Base-by-base conservation (phyloP, 140 eudicot species). In the Anethum foeniculum region DNA sequence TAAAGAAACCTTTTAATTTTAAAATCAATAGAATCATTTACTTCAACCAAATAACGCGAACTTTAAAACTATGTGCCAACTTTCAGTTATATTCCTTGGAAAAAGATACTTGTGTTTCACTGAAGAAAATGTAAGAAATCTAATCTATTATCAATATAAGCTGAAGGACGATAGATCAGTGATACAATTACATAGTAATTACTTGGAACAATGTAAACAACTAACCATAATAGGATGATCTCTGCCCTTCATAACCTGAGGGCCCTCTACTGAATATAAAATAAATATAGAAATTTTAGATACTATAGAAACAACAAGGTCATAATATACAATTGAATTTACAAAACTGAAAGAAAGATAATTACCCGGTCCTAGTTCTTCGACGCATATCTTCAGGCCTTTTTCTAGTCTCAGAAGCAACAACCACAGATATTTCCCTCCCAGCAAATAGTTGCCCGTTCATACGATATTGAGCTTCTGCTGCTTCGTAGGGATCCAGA, bases 331-430 rank as follows among this genome's bases (percentile, higher is more conserved):
- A 77, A 36, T 7, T 21, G 13, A 21, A 43, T 75, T 27, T 5
- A 46, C 12, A 14, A 75, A 25, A 48, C 44, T 16, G 10, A 16
- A 75, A 80, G 77, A 15, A 75, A 23, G 2, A 36, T 25, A 39
- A 62, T 72, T 87, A 91, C 96, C 96, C 80, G 38, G 77, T 82
- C 79, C 93, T 85, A 56, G 90, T 82, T 81, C 87, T 89, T 75
- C 93, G 80, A 64, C 93, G 93, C 96, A 91, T 91, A 32, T 91
- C 96, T 58, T 89, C 93, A 2, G 96, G 93, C 79, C 93, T 84
- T 77, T 91, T 91, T 81, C 96, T 83, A 9, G 90, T 51, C 81
- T 91, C 96, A 18, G 89, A 76, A 86, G 96, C 96, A 82, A 89
- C 83, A 80, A 91, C 93, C 39, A 91, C 93, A 56, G 90, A 84